Conservation (phyloP, 2,329 filamentous ascomycete genomes). For the Myriosclerotinia curreyana region DNA sequence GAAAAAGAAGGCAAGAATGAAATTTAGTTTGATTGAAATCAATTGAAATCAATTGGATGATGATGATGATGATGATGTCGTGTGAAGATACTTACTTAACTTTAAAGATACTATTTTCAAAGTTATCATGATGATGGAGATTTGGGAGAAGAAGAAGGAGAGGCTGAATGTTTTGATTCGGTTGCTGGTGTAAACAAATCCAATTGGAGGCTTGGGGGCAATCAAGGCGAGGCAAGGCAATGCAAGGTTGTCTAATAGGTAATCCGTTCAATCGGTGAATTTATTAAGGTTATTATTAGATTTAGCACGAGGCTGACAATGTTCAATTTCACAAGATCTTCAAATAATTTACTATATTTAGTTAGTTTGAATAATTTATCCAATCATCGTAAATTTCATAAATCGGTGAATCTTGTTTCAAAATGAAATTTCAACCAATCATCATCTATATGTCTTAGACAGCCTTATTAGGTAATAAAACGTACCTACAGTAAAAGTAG, state of each 20-base stretch:
- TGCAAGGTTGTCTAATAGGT: too few species aligned
- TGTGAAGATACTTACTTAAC: not conserved
- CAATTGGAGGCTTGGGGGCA: not conserved
- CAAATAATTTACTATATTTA: too few species aligned
- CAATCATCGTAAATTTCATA: too few species aligned
- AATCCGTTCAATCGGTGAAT: not conserved
- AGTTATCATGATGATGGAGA: not conserved
- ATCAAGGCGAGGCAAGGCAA: too few species aligned
- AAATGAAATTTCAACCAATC: not conserved
- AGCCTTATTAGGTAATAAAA: too few species aligned
- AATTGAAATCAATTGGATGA: too few species aligned
- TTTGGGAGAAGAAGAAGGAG: not conserved
- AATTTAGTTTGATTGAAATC: not conserved
- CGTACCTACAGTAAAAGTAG: too few species aligned
- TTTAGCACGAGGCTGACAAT: slow-evolving; percentile 11
- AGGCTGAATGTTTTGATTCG: slow-evolving; percentile 16
- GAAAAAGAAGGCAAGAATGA: slow-evolving; percentile 1
- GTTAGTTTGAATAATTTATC: too few species aligned
- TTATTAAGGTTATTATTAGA: slow-evolving; percentile 2
- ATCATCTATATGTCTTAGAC: not conserved
- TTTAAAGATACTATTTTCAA: too few species aligned
- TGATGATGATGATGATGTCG: too few species aligned
- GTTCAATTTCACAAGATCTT: too few species aligned
- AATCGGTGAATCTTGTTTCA: too few species aligned
- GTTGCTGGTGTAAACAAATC: slow-evolving; percentile 19